phyloP scores from a whole-genome alignment of 1,284 basidiomycete species.

The Rhizoctonia solani region DNA sequence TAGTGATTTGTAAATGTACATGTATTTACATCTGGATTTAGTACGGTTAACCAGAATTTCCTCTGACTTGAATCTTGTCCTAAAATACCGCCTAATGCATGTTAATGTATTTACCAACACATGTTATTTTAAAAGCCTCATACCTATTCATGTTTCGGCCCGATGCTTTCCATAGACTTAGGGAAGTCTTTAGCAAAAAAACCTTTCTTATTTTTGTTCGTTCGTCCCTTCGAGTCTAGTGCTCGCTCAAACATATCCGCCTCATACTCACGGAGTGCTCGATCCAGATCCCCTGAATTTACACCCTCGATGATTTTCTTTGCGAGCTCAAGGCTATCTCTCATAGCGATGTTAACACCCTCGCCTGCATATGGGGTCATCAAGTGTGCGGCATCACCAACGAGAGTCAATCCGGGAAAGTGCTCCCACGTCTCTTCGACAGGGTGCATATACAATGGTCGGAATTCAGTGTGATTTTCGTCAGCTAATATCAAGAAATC shows the following conservation, averaged over 20 bases:
- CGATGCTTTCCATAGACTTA: slow-evolving; percentile 16
- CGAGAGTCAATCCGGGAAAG: slow-evolving; percentile 39
- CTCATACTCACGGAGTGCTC: slow-evolving; percentile 10
- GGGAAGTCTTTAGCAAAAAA: slow-evolving; percentile 25
- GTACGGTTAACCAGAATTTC: neutral
- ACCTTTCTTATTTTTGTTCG: neutral
- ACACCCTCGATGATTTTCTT: slow-evolving; percentile 6
- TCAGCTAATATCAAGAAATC: slow-evolving; percentile 43
- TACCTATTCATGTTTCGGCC: too few species aligned
- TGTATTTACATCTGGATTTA: neutral
- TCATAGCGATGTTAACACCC: slow-evolving; percentile 50
- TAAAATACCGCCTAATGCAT: too few species aligned
- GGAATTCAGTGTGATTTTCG: slow-evolving; percentile 39
- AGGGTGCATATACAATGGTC: slow-evolving; percentile 42
- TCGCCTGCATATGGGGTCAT: slow-evolving; percentile 55
- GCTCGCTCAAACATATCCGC: slow-evolving; percentile 6
- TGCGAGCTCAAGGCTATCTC: slow-evolving; percentile 45
- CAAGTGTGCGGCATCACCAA: slow-evolving; percentile 56
- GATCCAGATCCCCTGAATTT: neutral
- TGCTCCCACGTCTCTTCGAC: slow-evolving; percentile 41
- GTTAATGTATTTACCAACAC: too few species aligned
- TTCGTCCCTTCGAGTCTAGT: slow-evolving; percentile 2
- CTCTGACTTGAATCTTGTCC: neutral
- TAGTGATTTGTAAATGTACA: slow-evolving; percentile 11
- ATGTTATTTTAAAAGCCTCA: too few species aligned